Base-by-base conservation (phyloP, 2,329 filamentous ascomycete genomes). In the Fusarium sp. region DNA sequence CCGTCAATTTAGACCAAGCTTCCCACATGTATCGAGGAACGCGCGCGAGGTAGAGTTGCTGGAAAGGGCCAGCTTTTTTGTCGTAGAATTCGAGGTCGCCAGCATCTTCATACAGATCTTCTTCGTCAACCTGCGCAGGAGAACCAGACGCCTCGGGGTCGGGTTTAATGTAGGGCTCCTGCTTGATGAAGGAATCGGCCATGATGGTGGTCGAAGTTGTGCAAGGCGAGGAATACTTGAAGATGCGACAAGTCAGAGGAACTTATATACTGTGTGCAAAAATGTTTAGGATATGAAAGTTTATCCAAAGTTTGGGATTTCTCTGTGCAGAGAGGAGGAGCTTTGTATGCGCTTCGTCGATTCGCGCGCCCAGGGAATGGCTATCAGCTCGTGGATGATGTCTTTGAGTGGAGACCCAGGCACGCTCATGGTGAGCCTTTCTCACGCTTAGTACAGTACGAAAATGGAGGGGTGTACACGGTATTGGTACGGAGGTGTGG, bases 11-110 rank as follows among this genome's bases (percentile, higher is more conserved):
- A 65, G 85, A 83, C 93, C 95, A 97, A 48, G 91, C 88, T 75
- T 95, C 90, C 91, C 94, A 96, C 64, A 97, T 86, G 79, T 93
- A 92, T 72, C 91, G 90, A 26, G 95, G 94, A 47, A 97, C 86
- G 72, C 93, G 92, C 58, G 93, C 91, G 55, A 97, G 86, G 85
- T 94, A 97, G 60, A 89, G 83, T 44, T 81, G 85, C 70, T 83
- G 85, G 55, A 83, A 82, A 10, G 80, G 78, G 61, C 82, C 73
- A 7, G 78, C 68, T 68, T 82, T 81, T 63, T 84, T 83, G 65
- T 86, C 85, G 72, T 86, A 89, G 77, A 90, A 90, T 60, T 87
- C 86, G 54, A 89, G 85, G 71, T 90, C 88, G 67, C 86, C 86
- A 12, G 88, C 88, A 74, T 87, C 86, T 75, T 87, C 84, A 78